phyloP scores from a whole-genome alignment of 83 land plant genomes.

The Picea mariana region DNA sequence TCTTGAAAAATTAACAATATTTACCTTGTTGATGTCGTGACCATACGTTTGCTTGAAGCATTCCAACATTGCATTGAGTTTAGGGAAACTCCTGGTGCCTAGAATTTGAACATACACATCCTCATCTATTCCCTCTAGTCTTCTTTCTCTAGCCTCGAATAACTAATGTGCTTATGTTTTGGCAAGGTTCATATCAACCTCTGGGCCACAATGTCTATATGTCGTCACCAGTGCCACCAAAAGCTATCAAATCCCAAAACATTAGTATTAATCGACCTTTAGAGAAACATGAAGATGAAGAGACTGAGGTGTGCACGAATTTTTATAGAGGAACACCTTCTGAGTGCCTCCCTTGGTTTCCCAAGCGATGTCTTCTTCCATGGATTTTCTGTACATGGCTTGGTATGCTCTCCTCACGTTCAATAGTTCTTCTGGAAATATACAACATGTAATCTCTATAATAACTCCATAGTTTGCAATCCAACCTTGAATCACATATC shows the following conservation, averaged over 20 bases:
- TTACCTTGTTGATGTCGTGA: slow-evolving; percentile 49
- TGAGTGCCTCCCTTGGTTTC: slow-evolving; percentile 48
- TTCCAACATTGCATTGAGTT: slow-evolving; percentile 54
- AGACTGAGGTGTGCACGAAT: not conserved
- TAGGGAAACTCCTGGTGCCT: slow-evolving; percentile 55
- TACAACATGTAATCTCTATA: slow-evolving; percentile 44
- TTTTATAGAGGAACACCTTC: slow-evolving; percentile 26
- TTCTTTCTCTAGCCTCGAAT: slow-evolving; percentile 26
- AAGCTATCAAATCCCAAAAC: slow-evolving; percentile 21
- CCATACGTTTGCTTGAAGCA: slow-evolving; percentile 37
- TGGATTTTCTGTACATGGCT: slow-evolving; percentile 34
- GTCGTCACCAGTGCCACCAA: slow-evolving; percentile 35
- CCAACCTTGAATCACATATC: slow-evolving; percentile 32
- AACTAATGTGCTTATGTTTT: slow-evolving; percentile 35
- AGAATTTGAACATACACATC: slow-evolving; percentile 33
- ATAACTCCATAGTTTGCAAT: slow-evolving; percentile 31
- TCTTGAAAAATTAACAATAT: not conserved
- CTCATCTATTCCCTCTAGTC: slow-evolving; percentile 24
- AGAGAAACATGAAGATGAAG: not conserved
- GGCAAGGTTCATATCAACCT: slow-evolving; percentile 36
- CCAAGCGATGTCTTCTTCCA: slow-evolving; percentile 68
- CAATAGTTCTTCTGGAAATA: slow-evolving; percentile 54
- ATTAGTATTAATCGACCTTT: not conserved
- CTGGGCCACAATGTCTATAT: slow-evolving; percentile 44
- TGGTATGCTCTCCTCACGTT: slow-evolving; percentile 50